Percentiles rank a stretch among this genome's conserved stretches.
These are phyloP conservation scores for Scheffersomyces amazonensis DNA, from an alignment of 805 yeast genomes.

Conservation along the genomic window DNA sequence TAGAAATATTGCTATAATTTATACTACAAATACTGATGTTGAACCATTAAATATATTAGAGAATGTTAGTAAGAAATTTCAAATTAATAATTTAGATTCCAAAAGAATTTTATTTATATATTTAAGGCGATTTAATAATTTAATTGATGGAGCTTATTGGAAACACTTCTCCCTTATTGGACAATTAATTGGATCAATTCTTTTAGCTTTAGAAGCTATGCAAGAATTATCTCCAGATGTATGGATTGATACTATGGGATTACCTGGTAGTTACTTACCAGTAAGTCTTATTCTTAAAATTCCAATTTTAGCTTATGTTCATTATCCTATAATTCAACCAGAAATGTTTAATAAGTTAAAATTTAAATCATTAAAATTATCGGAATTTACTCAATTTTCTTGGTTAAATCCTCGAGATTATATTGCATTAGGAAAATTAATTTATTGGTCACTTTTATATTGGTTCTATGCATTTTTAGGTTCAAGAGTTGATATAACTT, in stretches of 20 bases:
- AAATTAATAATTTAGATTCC: conserved; percentile 43
- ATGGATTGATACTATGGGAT: conserved; percentile 94
- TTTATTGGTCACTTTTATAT: conserved; percentile 74
- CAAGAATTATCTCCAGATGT: conserved; percentile 73
- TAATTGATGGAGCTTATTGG: conserved; percentile 75
- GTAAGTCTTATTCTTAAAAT: conserved; percentile 54
- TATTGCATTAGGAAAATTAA: conserved; percentile 38
- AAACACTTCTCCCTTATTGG: conserved; percentile 77
- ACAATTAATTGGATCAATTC: conserved; percentile 78
- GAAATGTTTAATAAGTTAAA: conserved; percentile 77
- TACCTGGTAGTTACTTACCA: conserved; percentile 80
- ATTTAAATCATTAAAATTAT: conserved; percentile 14
- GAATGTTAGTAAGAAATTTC: conserved; percentile 56
- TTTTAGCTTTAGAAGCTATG: conserved; percentile 70
- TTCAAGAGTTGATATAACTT: conserved; percentile 57
- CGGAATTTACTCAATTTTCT: conserved; percentile 14
- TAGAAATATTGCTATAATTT: conserved; percentile 60
- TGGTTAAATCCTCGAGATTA: conserved; percentile 14
- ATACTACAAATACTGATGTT: conserved; percentile 62
- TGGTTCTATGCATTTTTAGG: conserved; percentile 66
- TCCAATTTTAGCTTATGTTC: conserved; percentile 88
- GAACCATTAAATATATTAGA: conserved; percentile 47
- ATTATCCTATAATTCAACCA: conserved; percentile 84
- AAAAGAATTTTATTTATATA: conserved; percentile 60
- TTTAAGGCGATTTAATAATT: conserved; percentile 47